A percentile compares a stretch with the other conserved stretches of the same genome.
These are phyloP conservation scores for Cavenderia fasciculata DNA, from an alignment of 78 protist species.

Conservation along the genomic window DNA sequence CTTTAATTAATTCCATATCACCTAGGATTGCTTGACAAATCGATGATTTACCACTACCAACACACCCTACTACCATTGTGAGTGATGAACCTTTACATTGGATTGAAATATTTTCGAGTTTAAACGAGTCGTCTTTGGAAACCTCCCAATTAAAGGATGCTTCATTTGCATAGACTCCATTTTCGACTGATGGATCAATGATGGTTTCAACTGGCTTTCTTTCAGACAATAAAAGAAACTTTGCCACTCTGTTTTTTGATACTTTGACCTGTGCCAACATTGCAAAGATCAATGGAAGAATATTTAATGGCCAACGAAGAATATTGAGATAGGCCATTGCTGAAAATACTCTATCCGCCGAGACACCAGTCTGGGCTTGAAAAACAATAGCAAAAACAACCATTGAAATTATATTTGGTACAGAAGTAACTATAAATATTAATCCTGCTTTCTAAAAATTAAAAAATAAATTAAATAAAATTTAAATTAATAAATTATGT, in stretches of 20 bases:
- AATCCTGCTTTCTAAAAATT: conserved; percentile 3
- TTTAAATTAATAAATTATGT: no score
- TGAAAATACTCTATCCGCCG: conserved; percentile 82
- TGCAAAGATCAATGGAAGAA: conserved; percentile 72
- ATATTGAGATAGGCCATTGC: conserved; percentile 82
- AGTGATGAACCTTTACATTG: conserved; percentile 21
- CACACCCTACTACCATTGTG: conserved; percentile 84
- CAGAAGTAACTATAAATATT: neutral
- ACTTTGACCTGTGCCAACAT: conserved; percentile 63
- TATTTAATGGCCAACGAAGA: conserved; percentile 83
- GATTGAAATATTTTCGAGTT: conserved; percentile 3
- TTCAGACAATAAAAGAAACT: conserved; percentile 19
- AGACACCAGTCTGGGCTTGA: conserved; percentile 14
- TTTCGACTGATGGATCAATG: neutral
- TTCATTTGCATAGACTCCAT: conserved; percentile 20
- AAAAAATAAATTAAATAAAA: no score
- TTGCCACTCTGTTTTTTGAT: conserved; percentile 56
- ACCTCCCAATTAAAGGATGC: conserved; percentile 18
- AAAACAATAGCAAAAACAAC: conserved; percentile 1
- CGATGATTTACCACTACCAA: conserved; percentile 92
- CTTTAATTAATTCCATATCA: conserved; percentile 47
- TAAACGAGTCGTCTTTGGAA: neutral
- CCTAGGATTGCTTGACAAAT: conserved; percentile 84
- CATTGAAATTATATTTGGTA: conserved; percentile 17
- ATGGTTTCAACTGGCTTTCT: neutral